Percentiles rank a stretch among this genome's conserved stretches.
phyloP scores from a whole-genome alignment of 352 stramenopile genomes.

The Globisporangium sylvaticum region DNA sequence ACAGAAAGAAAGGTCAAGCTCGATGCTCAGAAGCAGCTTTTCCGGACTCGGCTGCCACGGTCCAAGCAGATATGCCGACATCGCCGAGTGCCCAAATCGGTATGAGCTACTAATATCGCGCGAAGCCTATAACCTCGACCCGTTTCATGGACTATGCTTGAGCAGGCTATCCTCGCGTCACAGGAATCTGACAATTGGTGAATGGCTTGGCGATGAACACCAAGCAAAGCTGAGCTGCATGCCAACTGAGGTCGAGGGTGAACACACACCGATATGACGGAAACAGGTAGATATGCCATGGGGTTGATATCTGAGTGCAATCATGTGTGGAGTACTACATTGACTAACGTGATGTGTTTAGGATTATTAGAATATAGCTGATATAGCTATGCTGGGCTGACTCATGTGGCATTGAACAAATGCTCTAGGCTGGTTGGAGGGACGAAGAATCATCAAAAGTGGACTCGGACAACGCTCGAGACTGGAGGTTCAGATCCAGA shows the following conservation, averaged over 20 bases:
- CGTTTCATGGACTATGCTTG: neutral
- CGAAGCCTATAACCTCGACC: neutral
- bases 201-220: neutral
- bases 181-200: neutral
- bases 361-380: neutral
- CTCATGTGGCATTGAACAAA: neutral
- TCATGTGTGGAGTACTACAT: neutral
- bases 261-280: neutral
- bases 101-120: neutral
- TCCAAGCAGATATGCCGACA: neutral
- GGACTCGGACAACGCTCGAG: neutral
- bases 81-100: neutral
- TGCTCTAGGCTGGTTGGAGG: neutral
- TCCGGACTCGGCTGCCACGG: neutral
- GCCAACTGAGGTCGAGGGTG: neutral
- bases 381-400: neutral
- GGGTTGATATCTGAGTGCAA: neutral
- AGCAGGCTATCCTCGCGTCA: neutral
- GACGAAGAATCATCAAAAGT: neutral
- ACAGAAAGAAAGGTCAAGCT: slow-evolving; percentile 1
- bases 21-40: neutral
- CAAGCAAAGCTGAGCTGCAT: neutral
- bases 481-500: neutral
- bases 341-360: neutral
- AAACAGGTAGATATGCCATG: neutral